Evolutionary conservation across 495 filamentous ascomycete species (phyloP), one percentile per base, ranked within the genome.

Genomic region (Niebla homalea): DNA sequence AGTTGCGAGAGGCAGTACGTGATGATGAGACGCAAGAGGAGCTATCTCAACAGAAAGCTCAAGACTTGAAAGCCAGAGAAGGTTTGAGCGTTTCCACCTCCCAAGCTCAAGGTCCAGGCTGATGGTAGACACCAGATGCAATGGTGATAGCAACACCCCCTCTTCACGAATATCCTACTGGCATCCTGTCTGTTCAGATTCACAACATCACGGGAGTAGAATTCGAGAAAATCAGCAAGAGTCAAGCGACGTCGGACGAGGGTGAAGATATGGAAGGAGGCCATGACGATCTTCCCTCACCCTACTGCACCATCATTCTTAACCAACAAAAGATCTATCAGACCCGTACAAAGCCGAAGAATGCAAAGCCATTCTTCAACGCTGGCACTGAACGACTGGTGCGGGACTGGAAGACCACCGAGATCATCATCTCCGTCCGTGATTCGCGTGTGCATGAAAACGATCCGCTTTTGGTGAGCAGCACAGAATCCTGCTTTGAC

Each of bases 341-440:
- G 49, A 84, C 83, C 0, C 65, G 83, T 11, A 83, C 83, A 5
- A 87, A 87, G 57, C 83, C 83, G 4, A 85, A 84, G 67, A 85
- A 82, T 49, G 71, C 77, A 1, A 84, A 82, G 50, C 83, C 83
- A 1, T 87, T 86, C 61, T 86, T 85, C 71, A 87, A 86, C 54
- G 83, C 83, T 1, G 79, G 79, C n/a, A 81, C 76, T 0, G 83
- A 87, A 55, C 70, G 79, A 3, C 81, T 85, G 39, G 69, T 86
- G 36, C 68, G 76, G n/a, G 78, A 87, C 60, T 85, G 78, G 73
- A 66, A 64, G 14, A 72, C 65, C n/a, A 69, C 77, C 18, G 80
- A 84, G 55, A 64, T 85, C 38, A 76, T 84, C 43, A 52, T 87
- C 8, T 67, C 70, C 12, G 81, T 85, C n/a, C 67, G 80, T 1